These are phyloP conservation scores for Dothiorella sarmentorum DNA, from an alignment of 2,329 filamentous ascomycete genomes.

Conservation along the genomic window DNA sequence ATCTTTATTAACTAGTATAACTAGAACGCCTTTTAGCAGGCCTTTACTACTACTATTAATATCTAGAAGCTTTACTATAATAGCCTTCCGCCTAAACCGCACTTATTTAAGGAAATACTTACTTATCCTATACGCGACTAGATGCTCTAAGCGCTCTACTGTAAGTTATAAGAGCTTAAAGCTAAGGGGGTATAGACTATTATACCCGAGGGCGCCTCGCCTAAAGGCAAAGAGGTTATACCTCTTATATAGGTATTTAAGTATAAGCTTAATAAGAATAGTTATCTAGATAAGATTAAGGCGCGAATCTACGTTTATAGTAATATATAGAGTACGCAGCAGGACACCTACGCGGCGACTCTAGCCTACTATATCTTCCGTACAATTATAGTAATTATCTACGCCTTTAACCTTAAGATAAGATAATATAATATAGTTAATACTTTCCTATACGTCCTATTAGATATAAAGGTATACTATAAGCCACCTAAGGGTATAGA, in stretches of 20 bases:
- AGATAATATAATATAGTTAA: constrained; percentile 24
- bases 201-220: neutral
- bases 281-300: constrained; percentile 22
- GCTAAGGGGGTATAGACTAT: too few relatives aligned
- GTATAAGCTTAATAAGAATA: constrained; percentile 22
- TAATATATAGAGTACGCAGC: constrained; percentile 15
- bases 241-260: constrained; percentile 21
- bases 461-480: constrained; percentile 19
- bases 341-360: constrained; percentile 23
- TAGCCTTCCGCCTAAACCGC: too few relatives aligned
- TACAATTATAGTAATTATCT: constrained; percentile 23
- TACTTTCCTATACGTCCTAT: constrained; percentile 25
- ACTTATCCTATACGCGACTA: too few relatives aligned
- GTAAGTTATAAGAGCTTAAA: too few relatives aligned
- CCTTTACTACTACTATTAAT: too few relatives aligned
- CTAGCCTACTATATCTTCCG: constrained; percentile 20
- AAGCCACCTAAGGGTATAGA: constrained; percentile 22
- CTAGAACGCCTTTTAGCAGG: too few relatives aligned
- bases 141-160: too few relatives aligned
- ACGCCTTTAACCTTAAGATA: constrained; percentile 23
- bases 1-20: too few relatives aligned
- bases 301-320: constrained; percentile 21
- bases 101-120: too few relatives aligned
- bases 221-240: constrained; percentile 13
- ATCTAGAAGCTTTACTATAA: too few relatives aligned